phyloP scores from a whole-genome alignment of 192 early-diverging fungal genomes.

The Helicostylum pulchrum region DNA sequence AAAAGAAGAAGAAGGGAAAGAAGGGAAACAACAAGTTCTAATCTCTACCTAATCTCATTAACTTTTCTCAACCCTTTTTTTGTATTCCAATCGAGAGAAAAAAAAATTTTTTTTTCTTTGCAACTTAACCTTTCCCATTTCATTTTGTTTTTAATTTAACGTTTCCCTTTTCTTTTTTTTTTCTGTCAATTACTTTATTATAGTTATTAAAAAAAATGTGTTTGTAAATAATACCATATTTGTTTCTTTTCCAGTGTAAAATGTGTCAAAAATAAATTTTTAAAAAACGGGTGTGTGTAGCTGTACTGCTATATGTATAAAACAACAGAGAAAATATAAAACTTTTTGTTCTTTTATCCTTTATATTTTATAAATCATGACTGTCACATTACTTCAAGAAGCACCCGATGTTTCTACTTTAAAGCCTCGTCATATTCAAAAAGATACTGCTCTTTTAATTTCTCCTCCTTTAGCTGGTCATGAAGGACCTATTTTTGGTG shows the following conservation, averaged over 20 bases:
- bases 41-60: background rate
- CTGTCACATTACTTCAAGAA: slow-evolving; percentile 29
- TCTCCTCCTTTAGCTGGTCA: slow-evolving; percentile 30
- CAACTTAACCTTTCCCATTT: background rate
- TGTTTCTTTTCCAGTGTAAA: background rate
- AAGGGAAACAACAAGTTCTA: slow-evolving; percentile 15
- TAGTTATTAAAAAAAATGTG: background rate
- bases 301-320: no score
- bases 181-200: no score
- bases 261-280: background rate
- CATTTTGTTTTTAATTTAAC: no score
- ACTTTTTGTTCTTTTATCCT: background rate
- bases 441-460: slow-evolving; percentile 23
- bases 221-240: background rate
- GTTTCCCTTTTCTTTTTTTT: no score
- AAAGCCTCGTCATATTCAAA: slow-evolving; percentile 17
- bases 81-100: slow-evolving; percentile 2
- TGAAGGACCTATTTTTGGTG: slow-evolving; percentile 35
- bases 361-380: slow-evolving; percentile 21
- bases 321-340: slow-evolving; percentile 1
- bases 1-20: slow-evolving; percentile 29
- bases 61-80: slow-evolving; percentile 1
- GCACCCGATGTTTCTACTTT: slow-evolving; percentile 21
- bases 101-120: background rate
- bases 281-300: background rate